Conservation (phyloP, 2,329 filamentous ascomycete genomes). For the Trichophyton schoenleinii region DNA sequence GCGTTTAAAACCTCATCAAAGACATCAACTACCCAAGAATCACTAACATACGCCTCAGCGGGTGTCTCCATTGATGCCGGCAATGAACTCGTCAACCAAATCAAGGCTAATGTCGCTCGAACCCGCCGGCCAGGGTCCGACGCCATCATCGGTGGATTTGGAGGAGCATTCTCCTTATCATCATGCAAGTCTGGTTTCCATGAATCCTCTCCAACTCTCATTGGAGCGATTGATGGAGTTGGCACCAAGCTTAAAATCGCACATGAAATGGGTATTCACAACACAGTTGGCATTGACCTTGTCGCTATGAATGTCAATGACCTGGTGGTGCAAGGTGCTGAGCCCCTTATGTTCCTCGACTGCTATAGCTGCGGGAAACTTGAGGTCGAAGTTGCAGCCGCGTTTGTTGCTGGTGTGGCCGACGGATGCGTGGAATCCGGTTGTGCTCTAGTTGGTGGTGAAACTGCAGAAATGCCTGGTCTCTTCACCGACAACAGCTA, state of each 20-base stretch:
- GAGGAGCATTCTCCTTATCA: constrained; percentile 69
- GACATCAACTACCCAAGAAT: constrained; percentile 17
- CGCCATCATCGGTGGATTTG: constrained; percentile 89
- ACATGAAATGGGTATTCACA: constrained; percentile 75
- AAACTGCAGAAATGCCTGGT: constrained; percentile 97
- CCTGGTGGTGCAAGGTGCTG: constrained; percentile 86
- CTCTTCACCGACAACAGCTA: constrained; percentile 85
- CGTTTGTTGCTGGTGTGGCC: constrained; percentile 86
- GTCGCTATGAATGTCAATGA: constrained; percentile 99
- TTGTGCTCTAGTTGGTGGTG: constrained; percentile 87
- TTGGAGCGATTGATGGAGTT: constrained; percentile 92
- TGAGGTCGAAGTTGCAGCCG: constrained; percentile 60
- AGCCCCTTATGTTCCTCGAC: constrained; percentile 92
- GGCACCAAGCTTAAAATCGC: constrained; percentile 96
- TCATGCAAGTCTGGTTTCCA: constrained; percentile 59
- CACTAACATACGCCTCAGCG: constrained; percentile 79
- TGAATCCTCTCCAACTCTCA: constrained; percentile 60
- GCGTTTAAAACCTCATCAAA: constrained; percentile 30
- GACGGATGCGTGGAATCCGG: constrained; percentile 72
- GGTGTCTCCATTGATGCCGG: constrained; percentile 92
- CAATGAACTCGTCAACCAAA: constrained; percentile 81
- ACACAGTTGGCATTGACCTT: constrained; percentile 90
- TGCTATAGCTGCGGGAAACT: constrained; percentile 92
- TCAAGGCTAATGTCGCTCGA: constrained; percentile 77
- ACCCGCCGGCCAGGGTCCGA: constrained; percentile 79